Conservation (phyloP, 2,329 filamentous ascomycete genomes). For the Trichoderma koningii region DNA sequence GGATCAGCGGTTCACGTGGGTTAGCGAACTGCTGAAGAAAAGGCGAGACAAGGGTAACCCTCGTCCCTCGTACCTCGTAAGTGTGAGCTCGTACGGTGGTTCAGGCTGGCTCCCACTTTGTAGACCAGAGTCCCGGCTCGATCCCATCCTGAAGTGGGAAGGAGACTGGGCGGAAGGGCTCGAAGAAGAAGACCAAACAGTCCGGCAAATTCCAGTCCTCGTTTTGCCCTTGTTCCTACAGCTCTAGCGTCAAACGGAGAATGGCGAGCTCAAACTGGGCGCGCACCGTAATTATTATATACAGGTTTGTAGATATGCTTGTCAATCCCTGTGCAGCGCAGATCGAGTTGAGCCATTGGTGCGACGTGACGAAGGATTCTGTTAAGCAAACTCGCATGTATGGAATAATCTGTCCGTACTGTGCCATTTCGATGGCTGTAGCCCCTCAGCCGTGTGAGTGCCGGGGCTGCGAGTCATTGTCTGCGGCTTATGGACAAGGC, state of each 20-base stretch:
- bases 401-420: too few relatives aligned
- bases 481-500: neutral
- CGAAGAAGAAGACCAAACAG: neutral
- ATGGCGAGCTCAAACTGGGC: neutral
- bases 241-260: conserved; percentile 1
- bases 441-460: too few relatives aligned
- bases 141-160: neutral
- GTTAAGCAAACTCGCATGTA: too few relatives aligned
- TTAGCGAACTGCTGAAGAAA: conserved; percentile 1
- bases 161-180: neutral
- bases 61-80: neutral
- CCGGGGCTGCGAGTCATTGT: conserved; percentile 8
- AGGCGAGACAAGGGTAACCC: neutral
- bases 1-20: conserved; percentile 17
- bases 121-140: neutral
- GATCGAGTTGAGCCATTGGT: neutral
- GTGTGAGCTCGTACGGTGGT: neutral
- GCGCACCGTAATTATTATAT: conserved; percentile 13
- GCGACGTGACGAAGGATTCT: too few relatives aligned
- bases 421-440: too few relatives aligned
- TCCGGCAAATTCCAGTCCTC: neutral
- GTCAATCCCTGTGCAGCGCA: too few relatives aligned
- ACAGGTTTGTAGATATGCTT: too few relatives aligned
- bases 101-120: neutral
- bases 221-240: neutral